Evolutionary conservation across 306 rosid genomes (phyloP).

Genomic region (Cyclanthera cordifolia): DNA sequence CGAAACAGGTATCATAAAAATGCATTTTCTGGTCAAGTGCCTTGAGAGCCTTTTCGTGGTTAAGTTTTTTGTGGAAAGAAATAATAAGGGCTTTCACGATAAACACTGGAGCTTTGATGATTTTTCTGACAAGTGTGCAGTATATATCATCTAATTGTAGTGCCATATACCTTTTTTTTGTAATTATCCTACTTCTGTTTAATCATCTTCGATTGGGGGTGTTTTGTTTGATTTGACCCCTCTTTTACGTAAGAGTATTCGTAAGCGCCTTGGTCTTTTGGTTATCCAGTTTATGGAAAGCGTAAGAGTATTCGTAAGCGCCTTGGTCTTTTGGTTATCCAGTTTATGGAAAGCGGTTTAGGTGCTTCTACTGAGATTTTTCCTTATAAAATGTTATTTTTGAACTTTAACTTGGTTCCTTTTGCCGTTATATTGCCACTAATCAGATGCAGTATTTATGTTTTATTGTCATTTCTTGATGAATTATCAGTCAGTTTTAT

Average conservation of each 20-base stretch:
- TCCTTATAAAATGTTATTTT: not conserved
- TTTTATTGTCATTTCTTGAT: not conserved
- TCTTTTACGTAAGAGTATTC: not conserved
- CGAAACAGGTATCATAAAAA: constrained; percentile 56
- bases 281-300: not conserved
- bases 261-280: not conserved
- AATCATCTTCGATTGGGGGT: not conserved
- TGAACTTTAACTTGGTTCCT: not conserved
- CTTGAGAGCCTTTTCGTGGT: not conserved
- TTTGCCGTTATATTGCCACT: not conserved
- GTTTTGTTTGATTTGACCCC: not conserved
- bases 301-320: not conserved
- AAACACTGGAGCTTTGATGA: not conserved
- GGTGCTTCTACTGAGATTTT: not conserved
- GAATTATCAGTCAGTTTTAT: not conserved
- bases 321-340: not conserved
- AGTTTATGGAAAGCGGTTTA: not conserved
- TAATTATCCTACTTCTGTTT: not conserved
- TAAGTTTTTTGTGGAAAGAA: not conserved
- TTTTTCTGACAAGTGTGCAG: not conserved
- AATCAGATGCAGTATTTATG: not conserved
- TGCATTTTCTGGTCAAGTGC: not conserved
- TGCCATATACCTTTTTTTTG: not conserved
- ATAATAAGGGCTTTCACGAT: not conserved
- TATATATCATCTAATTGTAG: not conserved